Base-by-base conservation (phyloP, 2,329 filamentous ascomycete genomes). In the Alternaria arborescens region DNA sequence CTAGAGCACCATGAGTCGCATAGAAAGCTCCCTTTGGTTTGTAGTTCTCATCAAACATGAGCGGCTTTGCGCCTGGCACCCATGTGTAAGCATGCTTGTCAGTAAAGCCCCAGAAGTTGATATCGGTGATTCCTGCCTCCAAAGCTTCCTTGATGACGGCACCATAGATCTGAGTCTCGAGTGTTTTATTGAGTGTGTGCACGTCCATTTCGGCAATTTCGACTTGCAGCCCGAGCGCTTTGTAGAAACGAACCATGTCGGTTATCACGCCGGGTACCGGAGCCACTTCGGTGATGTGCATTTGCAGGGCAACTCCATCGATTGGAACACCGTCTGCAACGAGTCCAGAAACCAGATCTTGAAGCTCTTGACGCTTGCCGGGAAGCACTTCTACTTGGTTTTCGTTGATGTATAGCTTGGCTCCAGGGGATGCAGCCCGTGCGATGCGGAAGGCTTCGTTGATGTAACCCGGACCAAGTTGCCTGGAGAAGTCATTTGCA, bases 41-140 rank as follows among this genome's bases (percentile, higher is more conserved):
- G 34, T 61, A 59, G 12, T 55, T 44, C 30, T 55, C 60, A 36
- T 53, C 44, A 28, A 61, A 61, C 54, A 61, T 61, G 40, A 61
- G 52, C 10, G 59, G 59, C 43, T 61, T 61, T n/a, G 59, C 59
- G 43, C 54, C 59, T 20, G 48, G 54, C 42, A 61, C 40, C 59
- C 59, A 61, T 18, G 57, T 60, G 18, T 60, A 55, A 20, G 38
- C 32, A 40, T 60, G 57, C 44, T 62, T 62, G 28, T 58, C 60
- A 24, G 60, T 59, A 32, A 62, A 62, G 28, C 60, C 60, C 60
- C 60, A 62, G 38, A 60, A 61, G 42, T 36, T 61, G 42, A 61
- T 61, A 20, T 61, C 54, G 2, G 59, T 61, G 42, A 61, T 58
- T 36, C 50, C 54, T 32, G 59, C 48, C n/a, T 43, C 44, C 11